Evolutionary conservation across 2,329 filamentous ascomycete species (phyloP), one percentile per base, ranked within the genome.

Genomic region (Aspergillus puulaauensis): DNA sequence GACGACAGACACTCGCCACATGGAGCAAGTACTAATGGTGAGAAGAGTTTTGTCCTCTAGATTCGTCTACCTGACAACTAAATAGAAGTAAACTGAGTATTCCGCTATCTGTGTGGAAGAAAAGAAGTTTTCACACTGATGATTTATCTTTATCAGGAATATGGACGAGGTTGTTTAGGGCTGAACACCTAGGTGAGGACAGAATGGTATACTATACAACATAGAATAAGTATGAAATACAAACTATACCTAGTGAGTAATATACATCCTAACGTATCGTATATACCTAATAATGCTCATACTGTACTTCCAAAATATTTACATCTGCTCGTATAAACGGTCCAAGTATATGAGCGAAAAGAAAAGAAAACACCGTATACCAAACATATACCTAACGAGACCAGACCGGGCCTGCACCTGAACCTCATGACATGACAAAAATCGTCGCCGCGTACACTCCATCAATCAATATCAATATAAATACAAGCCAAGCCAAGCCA

Each of bases 361-460:
- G 24, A 31, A 24, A 27, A 6, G 21, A 46, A 45, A 11, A 23
- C 7, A 45, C 24, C 14, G 43, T 24, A 45, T 44, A 12, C 41
- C n/a, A 24, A 24, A 24, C 23, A 24, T 24, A 7, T 24, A 44
- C n/a, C 41, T 21, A 44, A 24, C 19, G 17, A 44, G 21, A 45
- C 43, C 43, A 45, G 21, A 45, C 43, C 33, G n/a, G 33, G 12
- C 47, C 31, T 49, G 33, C 33, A 39, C 45, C 45, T 31, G 45
- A 19, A 39, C 47, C 47, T 48, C 24, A 35, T 31, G 27, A 47
- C 47, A 19, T 49, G 35, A 51, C 37, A 44, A 49, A 49, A 49
- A 45, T 56, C 58, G 49, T 58, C 55, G 47, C 45, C 43, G 52
- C 58, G 44, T 61, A 56, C 43, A 58, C 58, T 48, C 52, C 49